phyloP scores from a whole-genome alignment of 768 basidiomycete species.

The Suillus paluster region DNA sequence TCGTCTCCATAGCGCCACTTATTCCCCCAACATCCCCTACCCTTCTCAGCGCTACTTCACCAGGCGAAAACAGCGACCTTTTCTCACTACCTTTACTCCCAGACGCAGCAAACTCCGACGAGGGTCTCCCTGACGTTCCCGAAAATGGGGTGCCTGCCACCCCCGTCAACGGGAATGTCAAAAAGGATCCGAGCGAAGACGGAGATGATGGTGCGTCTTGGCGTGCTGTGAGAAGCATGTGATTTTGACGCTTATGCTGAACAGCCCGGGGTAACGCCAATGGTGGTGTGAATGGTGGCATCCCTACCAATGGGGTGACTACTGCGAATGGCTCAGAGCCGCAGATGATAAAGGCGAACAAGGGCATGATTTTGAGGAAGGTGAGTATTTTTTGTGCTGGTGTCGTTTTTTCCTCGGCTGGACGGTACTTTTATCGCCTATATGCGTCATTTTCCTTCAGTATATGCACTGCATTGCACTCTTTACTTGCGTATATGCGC shows the following conservation, averaged over 20 bases:
- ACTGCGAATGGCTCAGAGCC: slow-evolving; percentile 34
- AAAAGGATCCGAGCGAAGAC: slow-evolving; percentile 36
- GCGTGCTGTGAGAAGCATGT: not conserved
- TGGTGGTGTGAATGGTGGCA: slow-evolving; percentile 25
- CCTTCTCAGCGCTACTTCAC: not conserved
- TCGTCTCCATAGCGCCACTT: not conserved
- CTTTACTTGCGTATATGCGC: not conserved
- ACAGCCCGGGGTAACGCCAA: slow-evolving; percentile 10
- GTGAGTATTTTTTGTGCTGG: slow-evolving; percentile 34
- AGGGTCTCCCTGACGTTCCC: slow-evolving; percentile 33
- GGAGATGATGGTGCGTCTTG: slow-evolving; percentile 20
- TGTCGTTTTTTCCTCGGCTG: slow-evolving; percentile 52
- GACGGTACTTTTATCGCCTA: slow-evolving; percentile 12
- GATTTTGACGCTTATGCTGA: not conserved
- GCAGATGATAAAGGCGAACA: slow-evolving; percentile 82
- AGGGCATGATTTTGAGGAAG: slow-evolving; percentile 91
- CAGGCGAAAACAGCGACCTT: slow-evolving; percentile 5
- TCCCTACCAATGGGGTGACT: slow-evolving; percentile 14
- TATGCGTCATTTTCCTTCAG: slow-evolving; percentile 1
- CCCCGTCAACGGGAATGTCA: slow-evolving; percentile 15
- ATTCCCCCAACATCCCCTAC: slow-evolving; percentile 9
- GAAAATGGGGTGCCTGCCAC: slow-evolving; percentile 21
- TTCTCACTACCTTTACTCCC: slow-evolving; percentile 6
- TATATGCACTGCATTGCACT: not conserved
- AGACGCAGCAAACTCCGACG: not conserved